Evolutionary conservation across 1,284 basidiomycete species (phyloP).

Genomic region (Rhodotorula glutinis): DNA sequence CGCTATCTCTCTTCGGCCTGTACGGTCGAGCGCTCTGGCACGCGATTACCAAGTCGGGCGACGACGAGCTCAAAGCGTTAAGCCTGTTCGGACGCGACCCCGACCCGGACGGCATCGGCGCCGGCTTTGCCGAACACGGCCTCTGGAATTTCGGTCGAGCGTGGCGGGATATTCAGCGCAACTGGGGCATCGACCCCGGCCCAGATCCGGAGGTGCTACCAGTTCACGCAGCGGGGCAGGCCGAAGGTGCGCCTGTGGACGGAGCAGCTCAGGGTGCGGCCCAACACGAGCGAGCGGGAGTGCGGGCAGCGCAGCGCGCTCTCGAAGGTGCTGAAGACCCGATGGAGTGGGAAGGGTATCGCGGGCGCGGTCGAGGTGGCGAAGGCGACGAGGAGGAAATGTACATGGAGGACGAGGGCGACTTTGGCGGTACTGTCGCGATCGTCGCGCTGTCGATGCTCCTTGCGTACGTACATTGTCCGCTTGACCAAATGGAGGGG

Average conservation of each 20-base stretch:
- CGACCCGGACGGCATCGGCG: conserved; percentile 1
- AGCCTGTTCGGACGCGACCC: conserved; percentile 37
- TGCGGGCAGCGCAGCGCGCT: conserved; percentile 16
- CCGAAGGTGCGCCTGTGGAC: background rate
- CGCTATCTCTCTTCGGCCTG: conserved; percentile 75
- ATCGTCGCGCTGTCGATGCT: conserved; percentile 41
- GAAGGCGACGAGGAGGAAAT: conserved; percentile 38
- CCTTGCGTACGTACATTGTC: conserved; percentile 31
- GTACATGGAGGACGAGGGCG: conserved; percentile 37
- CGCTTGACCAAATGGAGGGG: too few relatives aligned
- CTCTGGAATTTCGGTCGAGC: conserved; percentile 30
- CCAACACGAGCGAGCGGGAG: background rate
- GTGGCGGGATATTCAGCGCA: conserved; percentile 35
- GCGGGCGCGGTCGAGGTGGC: conserved; percentile 3
- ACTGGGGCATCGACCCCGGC: conserved; percentile 34
- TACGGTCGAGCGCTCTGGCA: conserved; percentile 82
- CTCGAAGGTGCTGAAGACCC: conserved; percentile 33
- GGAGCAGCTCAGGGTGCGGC: background rate
- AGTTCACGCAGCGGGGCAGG: background rate
- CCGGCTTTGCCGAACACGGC: conserved; percentile 5
- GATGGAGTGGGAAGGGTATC: conserved; percentile 24
- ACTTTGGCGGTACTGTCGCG: conserved; percentile 41
- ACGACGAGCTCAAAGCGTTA: conserved; percentile 44
- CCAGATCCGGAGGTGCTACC: conserved; percentile 26
- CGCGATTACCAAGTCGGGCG: conserved; percentile 59